Conservation (phyloP, 768 basidiomycete species). For the Suillus occidentalis region DNA sequence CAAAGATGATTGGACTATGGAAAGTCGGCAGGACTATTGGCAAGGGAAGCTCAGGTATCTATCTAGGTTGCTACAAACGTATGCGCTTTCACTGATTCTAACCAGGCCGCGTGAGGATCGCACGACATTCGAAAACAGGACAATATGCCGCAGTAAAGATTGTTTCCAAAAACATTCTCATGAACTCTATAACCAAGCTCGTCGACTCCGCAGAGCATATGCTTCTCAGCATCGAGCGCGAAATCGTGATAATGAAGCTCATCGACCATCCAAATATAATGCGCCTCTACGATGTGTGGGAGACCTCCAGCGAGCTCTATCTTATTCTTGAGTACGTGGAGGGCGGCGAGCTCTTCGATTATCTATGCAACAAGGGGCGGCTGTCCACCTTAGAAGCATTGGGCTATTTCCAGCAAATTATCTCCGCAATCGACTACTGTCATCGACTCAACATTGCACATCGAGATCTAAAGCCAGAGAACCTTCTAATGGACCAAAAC, state of each 20-base stretch:
- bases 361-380: conserved; percentile 77
- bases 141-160: conserved; percentile 95
- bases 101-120: conserved; percentile 86
- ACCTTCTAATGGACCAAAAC: conserved; percentile 80
- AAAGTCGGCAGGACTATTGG: conserved; percentile 85
- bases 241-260: conserved; percentile 97
- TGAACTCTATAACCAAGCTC: conserved; percentile 66
- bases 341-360: conserved; percentile 93
- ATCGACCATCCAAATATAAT: conserved; percentile 94
- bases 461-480: conserved; percentile 93
- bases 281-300: conserved; percentile 96
- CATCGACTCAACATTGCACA: conserved; percentile 95
- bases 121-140: conserved; percentile 83
- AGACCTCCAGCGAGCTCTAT: conserved; percentile 84
- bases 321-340: conserved; percentile 94
- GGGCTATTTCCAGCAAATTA: conserved; percentile 90
- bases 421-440: conserved; percentile 88
- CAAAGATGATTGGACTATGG: conserved; percentile 77
- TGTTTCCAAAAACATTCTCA: conserved; percentile 70
- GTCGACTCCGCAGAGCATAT: conserved; percentile 76
- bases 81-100: neutral
- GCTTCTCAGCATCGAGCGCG: conserved; percentile 81
- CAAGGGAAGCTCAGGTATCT: conserved; percentile 72
- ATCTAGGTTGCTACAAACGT: neutral
- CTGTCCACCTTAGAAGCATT: conserved; percentile 73